A percentile compares a stretch with the other conserved stretches of the same genome.
phyloP scores from a whole-genome alignment of 116 monocot genomes.

The Cymodocea nodosa region DNA sequence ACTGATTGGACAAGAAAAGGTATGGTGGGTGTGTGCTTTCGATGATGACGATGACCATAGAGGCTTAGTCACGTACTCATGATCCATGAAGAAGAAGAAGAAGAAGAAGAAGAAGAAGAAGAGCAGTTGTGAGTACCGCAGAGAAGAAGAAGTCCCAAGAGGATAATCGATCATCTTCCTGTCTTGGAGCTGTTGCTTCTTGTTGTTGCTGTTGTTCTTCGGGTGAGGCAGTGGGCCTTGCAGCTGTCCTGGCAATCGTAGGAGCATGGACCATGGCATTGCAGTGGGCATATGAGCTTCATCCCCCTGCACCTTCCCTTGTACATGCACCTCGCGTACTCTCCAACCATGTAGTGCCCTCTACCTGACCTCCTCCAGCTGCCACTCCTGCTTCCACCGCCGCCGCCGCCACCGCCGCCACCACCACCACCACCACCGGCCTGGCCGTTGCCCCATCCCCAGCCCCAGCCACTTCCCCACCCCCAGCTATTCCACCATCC shows the following conservation, averaged over 20 bases:
- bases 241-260: conserved; percentile 77
- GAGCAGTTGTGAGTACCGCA: too few species aligned
- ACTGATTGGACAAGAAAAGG: too few species aligned
- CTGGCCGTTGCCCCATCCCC: too few species aligned
- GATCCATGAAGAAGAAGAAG: too few species aligned
- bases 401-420: neutral
- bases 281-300: conserved; percentile 73
- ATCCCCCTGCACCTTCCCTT: conserved; percentile 41
- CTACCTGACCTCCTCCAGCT: conserved; percentile 2
- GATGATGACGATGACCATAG: too few species aligned
- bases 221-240: conserved; percentile 46
- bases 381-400: neutral
- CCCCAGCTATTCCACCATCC: conserved; percentile 10
- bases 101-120: too few species aligned
- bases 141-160: too few species aligned
- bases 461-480: neutral
- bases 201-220: too few species aligned
- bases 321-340: conserved; percentile 58
- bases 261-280: conserved; percentile 75
- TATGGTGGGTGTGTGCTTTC: too few species aligned
- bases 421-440: conserved; percentile 9
- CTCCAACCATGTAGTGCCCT: conserved; percentile 53
- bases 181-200: too few species aligned
- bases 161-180: too few species aligned
- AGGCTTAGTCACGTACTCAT: too few species aligned